phyloP scores from a whole-genome alignment of 129 eudicot genomes.

The Scalesia atractyloides region DNA sequence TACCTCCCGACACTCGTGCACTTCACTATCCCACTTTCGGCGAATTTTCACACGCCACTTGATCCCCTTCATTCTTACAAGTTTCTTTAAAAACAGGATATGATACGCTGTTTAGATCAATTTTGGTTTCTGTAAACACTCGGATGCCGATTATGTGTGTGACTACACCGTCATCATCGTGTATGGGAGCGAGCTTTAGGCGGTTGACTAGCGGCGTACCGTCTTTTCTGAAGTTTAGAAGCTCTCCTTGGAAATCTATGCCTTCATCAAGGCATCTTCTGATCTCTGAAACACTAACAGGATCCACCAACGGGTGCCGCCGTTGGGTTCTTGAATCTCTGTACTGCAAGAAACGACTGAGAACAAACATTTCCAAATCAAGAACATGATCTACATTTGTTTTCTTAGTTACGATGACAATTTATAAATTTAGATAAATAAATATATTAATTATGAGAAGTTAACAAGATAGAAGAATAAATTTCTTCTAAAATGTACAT shows the following conservation, averaged over 20 bases:
- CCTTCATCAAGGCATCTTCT: conserved; percentile 89
- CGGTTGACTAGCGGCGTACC: conserved; percentile 88
- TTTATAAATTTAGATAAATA: too few relatives aligned
- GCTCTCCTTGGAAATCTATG: conserved; percentile 91
- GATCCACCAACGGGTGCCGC: conserved; percentile 92
- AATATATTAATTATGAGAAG: too few relatives aligned
- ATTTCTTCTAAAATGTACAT: too few relatives aligned
- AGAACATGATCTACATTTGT: conserved; percentile 1
- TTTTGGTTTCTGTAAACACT: conserved; percentile 66
- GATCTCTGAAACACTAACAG: conserved; percentile 89
- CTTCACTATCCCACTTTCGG: conserved; percentile 41
- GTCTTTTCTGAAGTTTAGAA: conserved; percentile 87
- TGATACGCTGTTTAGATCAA: conserved; percentile 71
- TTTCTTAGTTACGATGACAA: too few relatives aligned
- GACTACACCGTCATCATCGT: conserved; percentile 70
- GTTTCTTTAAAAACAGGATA: conserved; percentile 89
- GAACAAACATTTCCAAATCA: conserved; percentile 25
- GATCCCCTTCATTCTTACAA: conserved; percentile 45
- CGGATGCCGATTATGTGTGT: conserved; percentile 88
- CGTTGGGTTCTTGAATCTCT: conserved; percentile 90
- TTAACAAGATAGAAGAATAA: too few relatives aligned
- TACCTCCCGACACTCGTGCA: conserved; percentile 37
- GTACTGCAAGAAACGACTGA: conserved; percentile 93
- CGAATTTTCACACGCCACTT: conserved; percentile 29
- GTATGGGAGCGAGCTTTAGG: conserved; percentile 76